Base-by-base conservation (phyloP, 2,329 filamentous ascomycete genomes). In the Lasiodiplodia sp. region DNA sequence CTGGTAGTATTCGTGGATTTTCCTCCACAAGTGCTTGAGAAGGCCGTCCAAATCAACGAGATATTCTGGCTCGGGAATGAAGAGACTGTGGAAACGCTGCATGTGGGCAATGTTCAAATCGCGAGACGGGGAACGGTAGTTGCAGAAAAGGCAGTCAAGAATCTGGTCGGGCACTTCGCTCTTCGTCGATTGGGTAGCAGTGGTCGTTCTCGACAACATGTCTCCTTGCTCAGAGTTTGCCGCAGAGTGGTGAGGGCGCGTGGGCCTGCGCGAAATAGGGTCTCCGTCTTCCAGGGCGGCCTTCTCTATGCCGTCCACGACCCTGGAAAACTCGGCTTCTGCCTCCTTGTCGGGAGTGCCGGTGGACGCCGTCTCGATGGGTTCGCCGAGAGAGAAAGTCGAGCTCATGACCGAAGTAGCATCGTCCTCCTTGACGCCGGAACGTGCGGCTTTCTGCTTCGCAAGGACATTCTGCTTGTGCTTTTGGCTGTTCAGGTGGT, bases 81-180 rank as follows among this genome's bases (percentile, higher is more conserved):
- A 97, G 89, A 97, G 94, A 83, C 95, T 93, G 78, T 99, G 96
- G 75, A 91, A 90, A 70, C 92, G 91, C 77, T 91, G 90, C 96
- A 99, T 99, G 78, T 99, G 96, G 51, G 89, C 83, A 40, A 93
- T 84, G 76, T 94, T 97, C 38, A 94, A 84, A n/a, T 88, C 81
- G 6, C 93, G 82, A 14, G 88, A 91, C 0, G 92, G 88, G 0
- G 94, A 96, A 62, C 91, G 85, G 75, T 92, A 92, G 79, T 96
- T 96, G 86, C 96, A 99, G 85, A 99, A 98, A 18, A 99, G 84
- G 78, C 96, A 99, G 71, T 84, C 82, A 40, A 80, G 76, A 10
- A 84, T 72, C 23, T 83, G 80, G 60, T 78, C 74, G 3, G 72
- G 72, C 21, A 49, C 49, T 21, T 76, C 72, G 14, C 71, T 67